These are phyloP conservation scores for Zygotorulaspora mrakii DNA, from an alignment of 1,139 yeast genomes.

Conservation along the genomic window DNA sequence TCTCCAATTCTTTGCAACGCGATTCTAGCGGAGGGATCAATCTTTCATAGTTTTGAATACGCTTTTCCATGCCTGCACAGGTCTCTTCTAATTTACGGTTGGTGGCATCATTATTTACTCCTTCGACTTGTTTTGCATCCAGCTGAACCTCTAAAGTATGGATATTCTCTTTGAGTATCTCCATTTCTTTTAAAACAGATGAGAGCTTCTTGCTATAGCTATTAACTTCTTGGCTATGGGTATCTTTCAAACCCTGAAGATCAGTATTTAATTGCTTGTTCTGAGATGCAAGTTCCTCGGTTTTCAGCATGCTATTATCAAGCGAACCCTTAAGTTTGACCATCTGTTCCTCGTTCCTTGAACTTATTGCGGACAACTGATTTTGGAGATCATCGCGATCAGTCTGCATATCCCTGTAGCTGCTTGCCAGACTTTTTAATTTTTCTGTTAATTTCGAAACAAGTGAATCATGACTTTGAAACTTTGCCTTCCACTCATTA, in stretches of 20 bases:
- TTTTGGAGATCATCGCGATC: constrained; percentile 27
- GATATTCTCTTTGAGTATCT: not conserved
- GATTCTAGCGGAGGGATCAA: not conserved
- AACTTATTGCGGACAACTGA: constrained; percentile 12
- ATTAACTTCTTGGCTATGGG: not conserved
- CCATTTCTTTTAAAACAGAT: not conserved
- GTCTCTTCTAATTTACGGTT: not conserved
- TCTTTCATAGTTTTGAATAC: not conserved
- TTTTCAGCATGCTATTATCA: constrained; percentile 14
- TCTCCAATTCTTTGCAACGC: constrained; percentile 3
- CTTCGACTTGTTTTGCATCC: not conserved
- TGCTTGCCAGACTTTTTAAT: constrained; percentile 36
- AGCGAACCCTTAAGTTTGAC: constrained; percentile 12
- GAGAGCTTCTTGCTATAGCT: not conserved
- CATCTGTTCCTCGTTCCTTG: constrained; percentile 6
- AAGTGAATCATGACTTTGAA: constrained; percentile 30
- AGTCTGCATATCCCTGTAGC: constrained; percentile 31
- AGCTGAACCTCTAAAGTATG: not conserved
- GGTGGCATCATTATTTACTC: not conserved
- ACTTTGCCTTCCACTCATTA: constrained; percentile 29
- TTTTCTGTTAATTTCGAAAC: constrained; percentile 40
- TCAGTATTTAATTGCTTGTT: constrained; percentile 8
- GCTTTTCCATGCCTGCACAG: not conserved
- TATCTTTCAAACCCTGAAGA: constrained; percentile 4
- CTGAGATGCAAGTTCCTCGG: constrained; percentile 10